Conservation (phyloP, 2,329 filamentous ascomycete species). For the Fonsecaea erecta region DNA sequence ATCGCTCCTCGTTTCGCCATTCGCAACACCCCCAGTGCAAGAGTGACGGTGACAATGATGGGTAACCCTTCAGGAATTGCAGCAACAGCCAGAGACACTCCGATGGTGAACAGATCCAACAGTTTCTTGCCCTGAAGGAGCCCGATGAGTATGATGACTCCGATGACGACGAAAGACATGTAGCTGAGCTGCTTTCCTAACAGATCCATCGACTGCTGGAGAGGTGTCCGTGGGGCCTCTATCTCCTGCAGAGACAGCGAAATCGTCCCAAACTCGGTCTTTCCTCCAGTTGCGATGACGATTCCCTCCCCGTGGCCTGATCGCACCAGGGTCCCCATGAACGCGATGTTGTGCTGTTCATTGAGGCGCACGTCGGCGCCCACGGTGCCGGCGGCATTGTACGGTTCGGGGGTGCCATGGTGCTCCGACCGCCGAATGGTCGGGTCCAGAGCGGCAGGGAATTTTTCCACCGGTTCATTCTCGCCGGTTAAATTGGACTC, state of each 20-base stretch:
- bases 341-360: constrained; percentile 87
- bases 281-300: constrained; percentile 92
- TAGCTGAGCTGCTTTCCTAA: constrained; percentile 95
- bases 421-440: constrained; percentile 41
- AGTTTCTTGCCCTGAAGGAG: constrained; percentile 86
- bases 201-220: constrained; percentile 97
- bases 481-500: constrained; percentile 97
- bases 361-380: constrained; percentile 71
- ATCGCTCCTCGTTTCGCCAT: constrained; percentile 97
- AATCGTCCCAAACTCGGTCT: constrained; percentile 95
- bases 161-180: constrained; percentile 94
- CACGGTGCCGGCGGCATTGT: constrained; percentile 62
- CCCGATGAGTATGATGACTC: constrained; percentile 86
- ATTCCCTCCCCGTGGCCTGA: constrained; percentile 95
- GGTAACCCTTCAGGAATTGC: constrained; percentile 96
- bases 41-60: constrained; percentile 96
- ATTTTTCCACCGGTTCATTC: constrained; percentile 87
- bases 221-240: constrained; percentile 88
- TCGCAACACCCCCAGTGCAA: constrained; percentile 90
- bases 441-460: constrained; percentile 62
- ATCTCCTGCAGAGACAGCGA: constrained; percentile 93
- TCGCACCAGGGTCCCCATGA: constrained; percentile 95
- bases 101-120: constrained; percentile 96
- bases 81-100: constrained; percentile 92
- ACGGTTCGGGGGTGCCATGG: constrained; percentile 61